Evolutionary conservation across 1,284 basidiomycete genomes (phyloP).

Genomic region (Omphalotus olearius): DNA sequence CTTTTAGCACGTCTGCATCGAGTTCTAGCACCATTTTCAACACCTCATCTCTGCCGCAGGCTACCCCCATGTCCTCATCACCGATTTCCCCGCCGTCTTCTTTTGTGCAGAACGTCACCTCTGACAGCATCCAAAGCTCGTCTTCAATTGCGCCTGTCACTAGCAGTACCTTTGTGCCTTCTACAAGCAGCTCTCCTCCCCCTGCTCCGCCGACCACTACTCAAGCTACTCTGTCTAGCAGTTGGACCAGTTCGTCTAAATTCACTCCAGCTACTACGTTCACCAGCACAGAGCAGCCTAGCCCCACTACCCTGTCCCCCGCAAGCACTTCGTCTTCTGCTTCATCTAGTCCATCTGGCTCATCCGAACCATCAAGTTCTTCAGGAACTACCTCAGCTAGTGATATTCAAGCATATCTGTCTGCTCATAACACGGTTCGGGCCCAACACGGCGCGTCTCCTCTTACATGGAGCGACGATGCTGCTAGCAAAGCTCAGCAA

Average conservation of each 20-base stretch:
- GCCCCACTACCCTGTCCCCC: slow-evolving; percentile 5
- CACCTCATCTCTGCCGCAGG: background rate
- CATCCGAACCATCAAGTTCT: slow-evolving; percentile 9
- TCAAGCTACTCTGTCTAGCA: slow-evolving; percentile 12
- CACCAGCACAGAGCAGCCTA: slow-evolving; percentile 3
- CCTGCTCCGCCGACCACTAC: slow-evolving; percentile 14
- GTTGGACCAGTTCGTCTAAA: slow-evolving; percentile 13
- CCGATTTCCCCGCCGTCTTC: slow-evolving; percentile 1
- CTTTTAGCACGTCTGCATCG: slow-evolving; percentile 6
- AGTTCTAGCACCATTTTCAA: slow-evolving; percentile 4
- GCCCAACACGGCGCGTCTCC: slow-evolving; percentile 53
- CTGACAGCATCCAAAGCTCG: slow-evolving; percentile 1
- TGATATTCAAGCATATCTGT: slow-evolving; percentile 44
- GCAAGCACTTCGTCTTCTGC: slow-evolving; percentile 3
- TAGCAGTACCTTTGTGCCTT: background rate
- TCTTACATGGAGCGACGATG: slow-evolving; percentile 53
- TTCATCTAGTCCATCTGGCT: slow-evolving; percentile 12
- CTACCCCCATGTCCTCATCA: background rate
- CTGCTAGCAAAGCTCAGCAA: slow-evolving; percentile 52
- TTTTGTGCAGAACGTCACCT: background rate
- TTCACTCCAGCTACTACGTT: slow-evolving; percentile 3
- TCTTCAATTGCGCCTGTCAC: slow-evolving; percentile 4
- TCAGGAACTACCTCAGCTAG: slow-evolving; percentile 23
- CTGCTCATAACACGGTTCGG: slow-evolving; percentile 56
- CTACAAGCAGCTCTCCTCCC: slow-evolving; percentile 8